phyloP scores from a whole-genome alignment of 192 early-diverging fungal genomes.

The Backusella australiensis region DNA sequence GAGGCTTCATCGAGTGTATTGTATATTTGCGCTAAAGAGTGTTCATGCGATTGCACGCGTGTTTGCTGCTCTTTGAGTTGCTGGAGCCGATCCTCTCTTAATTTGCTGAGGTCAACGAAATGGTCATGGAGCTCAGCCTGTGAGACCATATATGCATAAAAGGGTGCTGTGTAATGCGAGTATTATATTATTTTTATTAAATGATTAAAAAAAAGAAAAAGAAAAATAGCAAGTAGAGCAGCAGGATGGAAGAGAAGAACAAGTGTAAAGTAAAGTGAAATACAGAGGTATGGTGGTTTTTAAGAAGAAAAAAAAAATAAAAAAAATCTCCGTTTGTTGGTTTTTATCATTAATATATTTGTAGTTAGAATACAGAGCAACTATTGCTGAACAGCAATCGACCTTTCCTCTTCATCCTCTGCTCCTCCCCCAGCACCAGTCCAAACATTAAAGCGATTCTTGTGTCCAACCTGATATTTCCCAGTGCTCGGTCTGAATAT shows the following conservation, averaged over 20 bases:
- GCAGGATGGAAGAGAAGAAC: not conserved
- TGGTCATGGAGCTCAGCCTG: conserved; percentile 1
- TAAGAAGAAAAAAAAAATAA: not conserved
- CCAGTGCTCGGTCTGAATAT: not conserved
- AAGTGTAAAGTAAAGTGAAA: not conserved
- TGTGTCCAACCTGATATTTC: not conserved
- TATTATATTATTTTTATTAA: not conserved
- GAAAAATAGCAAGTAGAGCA: not conserved
- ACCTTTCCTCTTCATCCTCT: not conserved
- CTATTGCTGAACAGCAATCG: not conserved
- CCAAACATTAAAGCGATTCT: conserved; percentile 1
- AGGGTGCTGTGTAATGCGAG: no score
- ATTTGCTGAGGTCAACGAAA: conserved; percentile 1
- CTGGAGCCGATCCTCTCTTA: conserved; percentile 1
- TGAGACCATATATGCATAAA: not conserved
- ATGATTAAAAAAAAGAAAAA: not conserved
- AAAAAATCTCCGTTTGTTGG: not conserved
- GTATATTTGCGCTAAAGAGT: not conserved
- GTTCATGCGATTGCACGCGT: not conserved
- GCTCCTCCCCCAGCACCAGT: not conserved
- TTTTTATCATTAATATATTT: not conserved
- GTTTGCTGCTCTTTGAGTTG: not conserved
- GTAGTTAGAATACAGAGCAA: not conserved
- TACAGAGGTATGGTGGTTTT: no score
- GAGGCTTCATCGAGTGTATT: not conserved